phyloP scores from a whole-genome alignment of 768 basidiomycete genomes.

The Lactarius tabidus region DNA sequence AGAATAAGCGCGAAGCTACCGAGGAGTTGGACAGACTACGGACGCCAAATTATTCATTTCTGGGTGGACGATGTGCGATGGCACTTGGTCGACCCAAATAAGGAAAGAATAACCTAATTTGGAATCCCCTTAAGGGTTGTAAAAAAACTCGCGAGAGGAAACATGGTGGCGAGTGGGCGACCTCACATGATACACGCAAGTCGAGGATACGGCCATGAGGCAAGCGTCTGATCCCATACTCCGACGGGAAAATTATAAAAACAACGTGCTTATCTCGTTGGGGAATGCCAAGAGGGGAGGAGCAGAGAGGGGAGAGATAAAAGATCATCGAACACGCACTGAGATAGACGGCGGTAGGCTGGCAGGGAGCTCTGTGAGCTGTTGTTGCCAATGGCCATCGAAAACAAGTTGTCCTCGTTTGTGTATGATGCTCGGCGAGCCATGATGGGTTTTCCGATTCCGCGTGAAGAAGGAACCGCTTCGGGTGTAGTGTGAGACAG shows the following conservation, averaged over 20 bases:
- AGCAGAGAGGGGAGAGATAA: not conserved
- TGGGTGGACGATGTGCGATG: not conserved
- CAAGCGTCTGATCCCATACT: constrained; percentile 8
- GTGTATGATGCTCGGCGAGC: constrained; percentile 22
- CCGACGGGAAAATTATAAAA: not conserved
- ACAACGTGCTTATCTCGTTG: constrained; percentile 7
- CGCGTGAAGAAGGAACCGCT: constrained; percentile 2
- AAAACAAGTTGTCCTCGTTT: constrained; percentile 16
- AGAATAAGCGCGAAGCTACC: constrained; percentile 19
- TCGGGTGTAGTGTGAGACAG: constrained; percentile 15
- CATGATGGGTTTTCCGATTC: constrained; percentile 15
- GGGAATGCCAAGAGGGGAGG: not conserved
- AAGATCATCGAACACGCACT: constrained; percentile 15
- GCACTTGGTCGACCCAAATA: constrained; percentile 8
- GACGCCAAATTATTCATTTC: not conserved
- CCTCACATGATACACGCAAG: constrained; percentile 16
- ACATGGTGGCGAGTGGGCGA: not conserved
- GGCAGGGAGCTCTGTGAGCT: constrained; percentile 12
- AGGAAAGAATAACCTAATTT: constrained; percentile 1
- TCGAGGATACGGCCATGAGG: constrained; percentile 15
- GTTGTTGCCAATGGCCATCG: not conserved
- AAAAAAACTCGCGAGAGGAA: constrained; percentile 10
- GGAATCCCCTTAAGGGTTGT: constrained; percentile 11
- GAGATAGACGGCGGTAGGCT: constrained; percentile 19
- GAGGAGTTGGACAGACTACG: constrained; percentile 12